phyloP scores from a whole-genome alignment of 768 basidiomycete genomes.

The Leccinum uliginosum region DNA sequence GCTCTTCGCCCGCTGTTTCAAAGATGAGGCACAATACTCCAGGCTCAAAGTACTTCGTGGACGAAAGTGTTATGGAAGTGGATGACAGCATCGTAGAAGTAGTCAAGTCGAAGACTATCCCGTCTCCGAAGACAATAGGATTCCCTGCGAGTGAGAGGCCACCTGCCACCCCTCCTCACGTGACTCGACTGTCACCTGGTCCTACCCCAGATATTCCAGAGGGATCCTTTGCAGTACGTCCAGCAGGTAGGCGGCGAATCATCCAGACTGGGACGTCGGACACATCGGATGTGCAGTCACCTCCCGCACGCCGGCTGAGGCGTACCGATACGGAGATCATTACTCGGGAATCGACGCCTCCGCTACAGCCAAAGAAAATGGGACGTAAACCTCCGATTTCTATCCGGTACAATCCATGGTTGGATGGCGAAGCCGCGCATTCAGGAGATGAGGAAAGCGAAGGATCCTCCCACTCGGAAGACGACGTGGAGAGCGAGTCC shows the following conservation, averaged over 20 bases:
- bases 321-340: slow-evolving; percentile 27
- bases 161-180: slow-evolving; percentile 30
- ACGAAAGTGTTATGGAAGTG: slow-evolving; percentile 19
- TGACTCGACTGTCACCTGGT: slow-evolving; percentile 18
- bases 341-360: slow-evolving; percentile 17
- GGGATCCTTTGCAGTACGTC: slow-evolving; percentile 44
- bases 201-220: slow-evolving; percentile 30
- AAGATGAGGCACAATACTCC: slow-evolving; percentile 5
- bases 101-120: slow-evolving; percentile 17
- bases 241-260: slow-evolving; percentile 30
- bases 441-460: slow-evolving; percentile 77
- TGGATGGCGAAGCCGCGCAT: slow-evolving; percentile 70
- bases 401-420: slow-evolving; percentile 41
- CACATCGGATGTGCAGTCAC: slow-evolving; percentile 25
- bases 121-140: slow-evolving; percentile 6
- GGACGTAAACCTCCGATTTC: slow-evolving; percentile 26
- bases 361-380: slow-evolving; percentile 19
- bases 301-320: slow-evolving; percentile 29
- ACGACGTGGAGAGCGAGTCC: slow-evolving; percentile 55
- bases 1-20: slow-evolving; percentile 42
- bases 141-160: slow-evolving; percentile 25
- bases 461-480: slow-evolving; percentile 54
- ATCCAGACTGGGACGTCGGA: slow-evolving; percentile 9
- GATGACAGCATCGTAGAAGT: slow-evolving; percentile 14
- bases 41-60: slow-evolving; percentile 2